These are phyloP conservation scores for Talaromyces sp. DNA, from an alignment of 2,329 filamentous ascomycete genomes.

Conservation along the genomic window DNA sequence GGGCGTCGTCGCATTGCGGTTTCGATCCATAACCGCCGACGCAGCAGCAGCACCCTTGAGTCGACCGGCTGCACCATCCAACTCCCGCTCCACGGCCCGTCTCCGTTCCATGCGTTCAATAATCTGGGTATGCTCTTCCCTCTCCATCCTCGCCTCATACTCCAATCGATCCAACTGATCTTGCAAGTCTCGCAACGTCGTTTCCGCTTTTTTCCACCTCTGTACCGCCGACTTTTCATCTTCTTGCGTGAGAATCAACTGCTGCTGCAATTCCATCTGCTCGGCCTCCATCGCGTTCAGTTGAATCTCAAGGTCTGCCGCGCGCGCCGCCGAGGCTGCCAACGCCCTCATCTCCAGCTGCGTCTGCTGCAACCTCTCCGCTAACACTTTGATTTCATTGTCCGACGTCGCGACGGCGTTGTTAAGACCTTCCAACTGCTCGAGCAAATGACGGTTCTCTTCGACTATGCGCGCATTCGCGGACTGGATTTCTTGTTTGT, in stretches of 20 bases:
- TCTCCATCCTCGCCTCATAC: slow-evolving; percentile 73
- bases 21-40: slow-evolving; percentile 56
- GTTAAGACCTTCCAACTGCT: slow-evolving; percentile 83
- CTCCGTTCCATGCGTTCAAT: slow-evolving; percentile 79
- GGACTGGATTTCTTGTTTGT: slow-evolving; percentile 69
- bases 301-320: slow-evolving; percentile 75
- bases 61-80: slow-evolving; percentile 73
- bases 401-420: slow-evolving; percentile 75
- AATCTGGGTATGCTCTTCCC: slow-evolving; percentile 75
- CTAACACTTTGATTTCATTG: slow-evolving; percentile 70
- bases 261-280: slow-evolving; percentile 67
- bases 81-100: slow-evolving; percentile 74
- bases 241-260: slow-evolving; percentile 63
- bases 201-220: slow-evolving; percentile 81
- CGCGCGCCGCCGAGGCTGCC: slow-evolving; percentile 68
- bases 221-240: slow-evolving; percentile 75
- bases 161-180: slow-evolving; percentile 88
- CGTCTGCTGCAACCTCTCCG: slow-evolving; percentile 70
- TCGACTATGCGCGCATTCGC: slow-evolving; percentile 74
- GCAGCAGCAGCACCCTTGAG: slow-evolving; percentile 76
- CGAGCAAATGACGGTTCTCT: slow-evolving; percentile 75
- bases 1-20: slow-evolving; percentile 50
- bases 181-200: slow-evolving; percentile 71
- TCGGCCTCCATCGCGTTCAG: slow-evolving; percentile 76
- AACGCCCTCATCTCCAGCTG: slow-evolving; percentile 73